Base-by-base conservation (phyloP, 768 basidiomycete species). In the Suillus placidus region DNA sequence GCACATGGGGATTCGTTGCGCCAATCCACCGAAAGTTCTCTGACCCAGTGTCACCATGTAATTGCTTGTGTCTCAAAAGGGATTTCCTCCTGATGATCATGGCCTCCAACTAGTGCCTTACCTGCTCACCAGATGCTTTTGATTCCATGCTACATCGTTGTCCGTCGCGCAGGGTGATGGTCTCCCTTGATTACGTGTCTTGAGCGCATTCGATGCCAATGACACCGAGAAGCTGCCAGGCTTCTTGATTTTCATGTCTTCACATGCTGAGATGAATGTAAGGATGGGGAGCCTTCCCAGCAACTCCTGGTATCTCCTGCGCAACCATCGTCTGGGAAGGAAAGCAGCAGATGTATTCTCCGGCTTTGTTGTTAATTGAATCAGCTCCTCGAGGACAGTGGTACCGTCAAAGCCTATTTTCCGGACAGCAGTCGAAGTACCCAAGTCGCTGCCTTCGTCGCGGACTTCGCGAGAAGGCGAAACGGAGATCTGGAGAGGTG, bases 271-370 rank as follows among this genome's bases (percentile, higher is more conserved):
- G 20, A 62, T 71, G 60, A 80, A 82, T 9, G 76, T 79, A 16
- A 93, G 77, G 38, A 86, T 77, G 0, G 92, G 92, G 32, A 88
- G 66, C n/a, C 81, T 82, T 8, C 80, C 79, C 9, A 93, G 78
- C n/a, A 93, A 81, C 32, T 81, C 78, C 61, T 82, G 85, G 67
- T 88, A 92, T 60, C 89, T 79, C 47, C 84, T 78, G 30, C 81
- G 80, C 58, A 86, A 70, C 77, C 78, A 78, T 64, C 77, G 73
- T 37, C 51, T 47, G 13, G 70, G 67, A 14, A 72, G 42, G 38
- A 32, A 62, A n/a, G 71, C 68, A 37, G 70, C 65, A 52, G 78
- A 67, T 16, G 52, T 62, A 38, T 65, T 69, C 40, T 72, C 69
- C 35, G 76, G 72, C 2, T 66, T 66, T 40, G 83, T 81, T 20